These are phyloP conservation scores for Aeminium ludgeri DNA, from an alignment of 495 filamentous ascomycete species.

Conservation along the genomic window DNA sequence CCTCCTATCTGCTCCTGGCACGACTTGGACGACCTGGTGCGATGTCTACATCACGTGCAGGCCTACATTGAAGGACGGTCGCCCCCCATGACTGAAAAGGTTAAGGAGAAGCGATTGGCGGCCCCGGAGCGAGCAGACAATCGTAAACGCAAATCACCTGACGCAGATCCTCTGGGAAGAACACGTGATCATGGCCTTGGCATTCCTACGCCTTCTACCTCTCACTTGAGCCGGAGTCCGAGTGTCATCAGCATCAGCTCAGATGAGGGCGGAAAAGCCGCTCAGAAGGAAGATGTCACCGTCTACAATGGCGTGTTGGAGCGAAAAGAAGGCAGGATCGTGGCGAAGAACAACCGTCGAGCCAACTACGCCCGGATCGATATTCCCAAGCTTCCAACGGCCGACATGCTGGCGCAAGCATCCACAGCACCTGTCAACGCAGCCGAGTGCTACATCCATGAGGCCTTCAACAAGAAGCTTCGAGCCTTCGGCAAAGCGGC, in stretches of 20 bases:
- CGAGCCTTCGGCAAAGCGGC: constrained; percentile 1
- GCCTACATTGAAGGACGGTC: constrained; percentile 24
- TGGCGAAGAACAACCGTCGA: constrained; percentile 13
- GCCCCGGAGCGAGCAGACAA: too few species aligned
- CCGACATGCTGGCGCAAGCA: constrained; percentile 18
- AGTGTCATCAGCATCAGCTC: constrained; percentile 3
- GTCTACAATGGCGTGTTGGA: constrained; percentile 23
- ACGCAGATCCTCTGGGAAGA: constrained; percentile 5
- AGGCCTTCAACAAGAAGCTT: constrained; percentile 18
- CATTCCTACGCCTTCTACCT: background rate
- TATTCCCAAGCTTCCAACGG: constrained; percentile 18
- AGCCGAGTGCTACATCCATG: constrained; percentile 17
- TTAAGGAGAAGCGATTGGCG: too few species aligned
- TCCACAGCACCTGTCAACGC: constrained; percentile 1
- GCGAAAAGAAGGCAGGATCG: constrained; percentile 17
- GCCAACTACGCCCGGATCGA: constrained; percentile 4
- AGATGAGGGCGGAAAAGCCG: background rate
- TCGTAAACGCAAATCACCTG: constrained; percentile 22
- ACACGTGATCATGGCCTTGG: constrained; percentile 4
- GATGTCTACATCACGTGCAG: constrained; percentile 21
- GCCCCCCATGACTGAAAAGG: too few species aligned
- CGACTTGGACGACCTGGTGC: constrained; percentile 16
- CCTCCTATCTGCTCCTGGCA: constrained; percentile 23
- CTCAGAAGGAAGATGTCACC: background rate
- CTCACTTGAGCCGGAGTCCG: background rate